Evolutionary conservation across 2,329 filamentous ascomycete genomes (phyloP), one percentile per base, ranked within the genome.

Genomic region (Colletotrichum graminicola): DNA sequence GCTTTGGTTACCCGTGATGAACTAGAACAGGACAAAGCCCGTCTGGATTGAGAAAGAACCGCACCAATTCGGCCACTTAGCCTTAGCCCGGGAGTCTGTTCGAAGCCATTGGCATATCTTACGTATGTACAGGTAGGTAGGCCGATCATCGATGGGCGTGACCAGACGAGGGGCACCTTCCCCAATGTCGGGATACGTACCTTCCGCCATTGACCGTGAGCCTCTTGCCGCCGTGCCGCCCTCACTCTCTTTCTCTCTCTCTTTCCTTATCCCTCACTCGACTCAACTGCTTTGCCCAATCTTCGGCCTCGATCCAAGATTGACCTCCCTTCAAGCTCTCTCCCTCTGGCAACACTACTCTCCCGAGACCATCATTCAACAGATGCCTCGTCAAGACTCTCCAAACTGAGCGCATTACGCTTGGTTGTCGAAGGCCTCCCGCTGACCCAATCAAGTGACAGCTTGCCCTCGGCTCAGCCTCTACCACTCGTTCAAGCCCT

Each of bases 401-500:
- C 29, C 51, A 43, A 14, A 16, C 60, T 21, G 41, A 26, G 32
- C 52, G 54, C 29, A 34, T 59, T 41, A 29, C n/a, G 34, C 54
- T 29, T 47, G 51, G 41, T 36, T 55, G 14, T 47, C 36, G 26
- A 68, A 29, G 68, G 43, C 64, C 51, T 67, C 64, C 57, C 36
- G 36, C 16, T 23, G 51, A 54, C 57, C 51, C 41, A 54, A 43
- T 60, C 59, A 18, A 63, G 26, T 52, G 29, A 54, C 47, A n/a
- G 39, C 41, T 29, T 4, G n/a, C n/a, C 68, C 65, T 55, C 59
- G 41, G 51, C 45, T 61, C 54, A 71, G 65, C 59, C 59, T 59
- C 64, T 71, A 63, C 54, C 65, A 60, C 60, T 51, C n/a, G 59
- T 63, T 60, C 64, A 71, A 59, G 59, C 64, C 36, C 54, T 36